These are phyloP conservation scores for Microcos paniculata DNA, from an alignment of 345 rosid species.

Conservation along the genomic window DNA sequence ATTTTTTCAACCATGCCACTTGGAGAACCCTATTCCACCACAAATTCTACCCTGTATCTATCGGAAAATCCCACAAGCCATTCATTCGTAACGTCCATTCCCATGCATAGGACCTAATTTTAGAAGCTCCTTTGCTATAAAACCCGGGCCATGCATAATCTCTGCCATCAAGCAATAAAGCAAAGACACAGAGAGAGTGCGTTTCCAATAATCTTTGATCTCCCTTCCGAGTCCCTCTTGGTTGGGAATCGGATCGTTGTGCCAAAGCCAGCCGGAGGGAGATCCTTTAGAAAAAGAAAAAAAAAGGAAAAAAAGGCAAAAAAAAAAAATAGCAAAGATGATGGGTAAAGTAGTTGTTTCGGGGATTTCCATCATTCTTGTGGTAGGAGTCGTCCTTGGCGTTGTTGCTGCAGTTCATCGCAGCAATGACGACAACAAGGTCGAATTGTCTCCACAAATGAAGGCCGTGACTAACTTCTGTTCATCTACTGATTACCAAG, in stretches of 20 bases:
- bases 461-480: slow-evolving; percentile 47
- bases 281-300: neutral
- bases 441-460: slow-evolving; percentile 27
- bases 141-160: neutral
- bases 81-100: neutral
- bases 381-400: slow-evolving; percentile 45
- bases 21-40: neutral
- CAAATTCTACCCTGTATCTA: neutral
- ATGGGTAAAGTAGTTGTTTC: slow-evolving; percentile 35
- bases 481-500: slow-evolving; percentile 41
- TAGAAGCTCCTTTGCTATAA: neutral
- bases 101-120: neutral
- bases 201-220: neutral
- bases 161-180: neutral
- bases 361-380: slow-evolving; percentile 41
- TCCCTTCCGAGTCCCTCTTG: neutral
- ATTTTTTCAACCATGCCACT: too few species aligned
- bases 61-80: neutral
- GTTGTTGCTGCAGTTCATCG: slow-evolving; percentile 27
- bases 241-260: neutral
- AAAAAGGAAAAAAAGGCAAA: neutral
- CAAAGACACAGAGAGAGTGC: neutral
- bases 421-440: neutral
- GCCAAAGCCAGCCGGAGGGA: neutral
- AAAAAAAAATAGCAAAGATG: slow-evolving; percentile 15